Conservation (phyloP, 2,329 filamentous ascomycete genomes). For the Penicillium sp. region DNA sequence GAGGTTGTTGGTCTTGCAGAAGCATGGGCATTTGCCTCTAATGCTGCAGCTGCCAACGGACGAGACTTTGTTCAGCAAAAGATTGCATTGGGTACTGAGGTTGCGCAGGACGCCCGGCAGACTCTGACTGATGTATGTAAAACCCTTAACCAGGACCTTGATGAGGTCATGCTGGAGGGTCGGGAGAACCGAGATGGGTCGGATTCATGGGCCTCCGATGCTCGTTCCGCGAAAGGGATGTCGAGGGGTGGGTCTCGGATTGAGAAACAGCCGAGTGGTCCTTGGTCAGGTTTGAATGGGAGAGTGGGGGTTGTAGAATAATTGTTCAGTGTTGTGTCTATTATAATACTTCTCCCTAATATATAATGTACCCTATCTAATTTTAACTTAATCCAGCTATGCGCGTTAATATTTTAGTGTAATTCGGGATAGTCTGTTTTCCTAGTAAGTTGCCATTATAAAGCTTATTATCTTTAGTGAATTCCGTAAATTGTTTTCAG, state of each 20-base stretch:
- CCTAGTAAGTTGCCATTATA: not conserved
- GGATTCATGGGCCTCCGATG: conserved; percentile 35
- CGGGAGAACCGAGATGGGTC: conserved; percentile 17
- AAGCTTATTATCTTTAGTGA: not conserved
- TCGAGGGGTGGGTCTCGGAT: conserved; percentile 18
- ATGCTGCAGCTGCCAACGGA: conserved; percentile 31
- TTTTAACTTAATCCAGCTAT: not conserved
- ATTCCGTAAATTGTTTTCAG: too few relatives aligned
- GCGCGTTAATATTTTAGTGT: not conserved
- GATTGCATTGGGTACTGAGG: conserved; percentile 32
- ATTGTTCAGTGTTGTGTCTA: not conserved
- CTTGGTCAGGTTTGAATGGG: conserved; percentile 40
- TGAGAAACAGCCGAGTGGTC: conserved; percentile 31
- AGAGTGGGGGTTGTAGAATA: conserved; percentile 28
- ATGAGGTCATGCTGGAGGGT: conserved; percentile 19
- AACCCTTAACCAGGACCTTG: conserved; percentile 35
- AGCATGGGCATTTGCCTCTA: conserved; percentile 43
- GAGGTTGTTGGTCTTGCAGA: conserved; percentile 36
- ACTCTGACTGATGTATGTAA: conserved; percentile 34
- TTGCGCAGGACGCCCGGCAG: conserved; percentile 28
- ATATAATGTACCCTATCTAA: not conserved
- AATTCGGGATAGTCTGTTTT: too few relatives aligned
- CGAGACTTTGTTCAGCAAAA: conserved; percentile 36
- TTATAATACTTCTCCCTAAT: not conserved
- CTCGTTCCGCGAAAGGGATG: conserved; percentile 23